Conservation (phyloP, 129 eudicot genomes). For the Pittosporum tobira region DNA sequence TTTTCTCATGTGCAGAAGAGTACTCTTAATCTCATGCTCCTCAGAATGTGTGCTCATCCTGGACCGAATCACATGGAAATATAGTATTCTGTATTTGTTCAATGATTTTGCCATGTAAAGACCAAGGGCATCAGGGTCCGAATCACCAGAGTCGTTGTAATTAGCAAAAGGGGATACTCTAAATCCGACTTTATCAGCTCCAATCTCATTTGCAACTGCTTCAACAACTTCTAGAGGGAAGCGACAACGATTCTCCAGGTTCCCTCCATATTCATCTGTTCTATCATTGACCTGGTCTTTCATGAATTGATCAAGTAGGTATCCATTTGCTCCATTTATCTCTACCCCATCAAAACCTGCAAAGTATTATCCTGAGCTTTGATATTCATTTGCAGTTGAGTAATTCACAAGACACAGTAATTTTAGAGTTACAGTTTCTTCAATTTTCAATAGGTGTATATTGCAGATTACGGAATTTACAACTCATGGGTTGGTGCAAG, state of each 20-base stretch:
- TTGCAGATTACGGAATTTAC: too few relatives aligned
- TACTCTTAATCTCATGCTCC: constrained; percentile 16
- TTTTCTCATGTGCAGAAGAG: constrained; percentile 25
- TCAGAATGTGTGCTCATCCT: constrained; percentile 30
- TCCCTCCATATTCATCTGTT: constrained; percentile 31
- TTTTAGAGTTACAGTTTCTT: too few relatives aligned
- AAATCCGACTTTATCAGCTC: constrained; percentile 20
- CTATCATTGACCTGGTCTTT: constrained; percentile 35
- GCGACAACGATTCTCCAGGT: constrained; percentile 23
- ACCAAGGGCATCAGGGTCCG: constrained; percentile 23
- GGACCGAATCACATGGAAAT: constrained; percentile 36
- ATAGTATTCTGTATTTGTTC: constrained; percentile 18
- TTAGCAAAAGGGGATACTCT: constrained; percentile 28
- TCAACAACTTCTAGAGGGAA: constrained; percentile 24
- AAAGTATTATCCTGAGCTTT: neutral
- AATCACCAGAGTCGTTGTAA: constrained; percentile 26
- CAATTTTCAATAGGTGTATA: too few relatives aligned
- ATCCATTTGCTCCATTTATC: constrained; percentile 32
- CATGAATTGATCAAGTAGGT: constrained; percentile 36
- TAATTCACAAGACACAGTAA: too few relatives aligned
- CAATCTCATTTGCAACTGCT: constrained; percentile 26
- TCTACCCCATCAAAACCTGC: constrained; percentile 38
- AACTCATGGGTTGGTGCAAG: too few relatives aligned
- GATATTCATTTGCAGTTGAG: neutral
- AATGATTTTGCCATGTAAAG: constrained; percentile 23